A percentile compares a stretch with the other conserved stretches of the same genome.
Evolutionary conservation across 495 filamentous ascomycete genomes (phyloP).

Genomic region (Oidiodendron maius): DNA sequence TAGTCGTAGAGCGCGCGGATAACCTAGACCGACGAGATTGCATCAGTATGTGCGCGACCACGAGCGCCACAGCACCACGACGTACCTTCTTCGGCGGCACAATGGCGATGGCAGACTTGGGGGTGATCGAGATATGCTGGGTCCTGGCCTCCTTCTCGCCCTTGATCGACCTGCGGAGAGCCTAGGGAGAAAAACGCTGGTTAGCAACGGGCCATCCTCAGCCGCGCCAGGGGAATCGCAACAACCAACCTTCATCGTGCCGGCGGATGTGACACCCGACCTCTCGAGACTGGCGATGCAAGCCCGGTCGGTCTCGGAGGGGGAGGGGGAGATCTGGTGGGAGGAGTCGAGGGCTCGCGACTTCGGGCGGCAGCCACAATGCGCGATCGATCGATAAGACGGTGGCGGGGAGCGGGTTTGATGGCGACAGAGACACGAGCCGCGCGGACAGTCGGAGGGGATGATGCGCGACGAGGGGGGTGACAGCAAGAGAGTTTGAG

Average conservation of each 20-base stretch:
- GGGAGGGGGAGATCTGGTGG: background rate
- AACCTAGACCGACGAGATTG: conserved; percentile 51
- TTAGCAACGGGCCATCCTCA: conserved; percentile 4
- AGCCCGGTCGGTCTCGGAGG: background rate
- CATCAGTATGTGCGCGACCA: conserved; percentile 18
- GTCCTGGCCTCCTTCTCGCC: conserved; percentile 70
- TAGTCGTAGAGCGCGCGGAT: conserved; percentile 97
- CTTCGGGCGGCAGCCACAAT: background rate
- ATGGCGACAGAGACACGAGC: too few relatives aligned
- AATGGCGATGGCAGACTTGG: conserved; percentile 92
- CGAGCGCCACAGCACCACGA: conserved; percentile 9
- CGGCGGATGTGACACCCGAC: conserved; percentile 11
- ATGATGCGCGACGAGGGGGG: too few relatives aligned
- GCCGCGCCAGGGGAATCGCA: background rate
- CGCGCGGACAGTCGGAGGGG: too few relatives aligned
- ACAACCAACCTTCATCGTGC: conserved; percentile 21
- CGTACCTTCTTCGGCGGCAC: conserved; percentile 93
- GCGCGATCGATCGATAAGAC: background rate
- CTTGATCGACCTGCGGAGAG: conserved; percentile 80
- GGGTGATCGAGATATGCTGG: conserved; percentile 80
- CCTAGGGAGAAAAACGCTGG: conserved; percentile 41
- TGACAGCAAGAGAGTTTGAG: too few relatives aligned
- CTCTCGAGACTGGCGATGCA: background rate
- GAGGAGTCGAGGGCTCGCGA: conserved; percentile 1
- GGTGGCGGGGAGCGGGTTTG: background rate